Base-by-base conservation (phyloP, 192 early-diverging fungal species). In the Helicostylum pulchrum region DNA sequence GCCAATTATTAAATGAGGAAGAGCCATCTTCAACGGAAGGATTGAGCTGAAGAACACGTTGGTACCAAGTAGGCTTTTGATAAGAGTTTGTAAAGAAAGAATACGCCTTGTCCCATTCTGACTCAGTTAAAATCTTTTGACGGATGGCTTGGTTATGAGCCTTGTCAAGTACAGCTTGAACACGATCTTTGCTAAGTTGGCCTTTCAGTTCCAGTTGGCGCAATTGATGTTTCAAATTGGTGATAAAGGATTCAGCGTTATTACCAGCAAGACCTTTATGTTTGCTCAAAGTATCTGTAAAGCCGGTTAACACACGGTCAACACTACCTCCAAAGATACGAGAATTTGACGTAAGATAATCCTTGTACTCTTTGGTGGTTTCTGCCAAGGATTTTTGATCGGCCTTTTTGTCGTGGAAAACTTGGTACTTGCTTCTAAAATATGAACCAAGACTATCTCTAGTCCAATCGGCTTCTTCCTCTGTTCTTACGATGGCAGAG, bases 171-270 rank as follows among this genome's bases (percentile, higher is more conserved):
- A 34, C 36, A 5, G 48, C 50, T 15, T 64, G 26, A 14, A 64
- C 23, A 36, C 36, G 51, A 4, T 64, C 62, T 4, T 42, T 44
- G 4, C 50, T 52, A 11, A 64, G 26, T 15, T 53, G 49, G 15
- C 62, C 62, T 31, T 53, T 64, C 9, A 64, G 36, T 23, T 43
- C 50, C 6, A 64, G 14, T 53, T 51, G 51, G 45, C 42, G 36
- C 26, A 64, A 39, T 14, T 52, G 30, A 26, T 54, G 39, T 26
- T 64, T 50, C 20, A 64, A 17, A 17, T 52, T 9, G 21, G 10
- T n/a, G 2, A 64, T 9, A 0, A 64, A 9, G 7, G 50, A 4
- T 7, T 64, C 51, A 21, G 23, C 4, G 44, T 51, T 23, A 30
- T 34, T n/a, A 4, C 42, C 19, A 14, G 20, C 15, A n/a, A 44